Evolutionary conservation across 2,329 filamentous ascomycete species (phyloP).

Genomic region (Stachybotrys elegans): DNA sequence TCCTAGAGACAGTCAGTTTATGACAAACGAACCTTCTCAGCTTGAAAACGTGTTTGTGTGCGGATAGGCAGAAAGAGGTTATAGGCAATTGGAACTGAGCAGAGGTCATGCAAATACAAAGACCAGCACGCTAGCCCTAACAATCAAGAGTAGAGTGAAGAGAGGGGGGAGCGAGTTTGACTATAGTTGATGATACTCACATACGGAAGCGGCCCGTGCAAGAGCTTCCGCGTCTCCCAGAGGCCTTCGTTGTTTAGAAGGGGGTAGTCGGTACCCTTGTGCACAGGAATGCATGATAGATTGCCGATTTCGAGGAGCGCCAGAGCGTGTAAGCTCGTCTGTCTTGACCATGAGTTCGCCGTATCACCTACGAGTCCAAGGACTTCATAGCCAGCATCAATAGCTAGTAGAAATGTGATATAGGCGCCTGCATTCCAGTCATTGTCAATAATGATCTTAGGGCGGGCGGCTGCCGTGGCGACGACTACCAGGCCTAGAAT

Average conservation of each 20-base stretch:
- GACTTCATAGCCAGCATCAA: constrained; percentile 38
- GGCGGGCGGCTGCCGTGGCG: not conserved
- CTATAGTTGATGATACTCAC: not conserved
- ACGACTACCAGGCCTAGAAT: too few relatives aligned
- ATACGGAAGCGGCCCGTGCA: constrained; percentile 36
- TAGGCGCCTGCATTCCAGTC: constrained; percentile 38
- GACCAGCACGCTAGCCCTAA: too few relatives aligned
- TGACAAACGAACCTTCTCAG: too few relatives aligned
- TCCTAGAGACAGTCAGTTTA: too few relatives aligned
- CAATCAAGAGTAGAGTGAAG: too few relatives aligned
- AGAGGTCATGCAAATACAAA: too few relatives aligned
- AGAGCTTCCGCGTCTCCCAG: constrained; percentile 36
- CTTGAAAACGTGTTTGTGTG: too few relatives aligned
- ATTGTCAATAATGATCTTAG: constrained; percentile 32
- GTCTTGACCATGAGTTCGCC: constrained; percentile 38
- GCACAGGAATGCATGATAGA: constrained; percentile 41
- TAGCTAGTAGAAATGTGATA: constrained; percentile 37
- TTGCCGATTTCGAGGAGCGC: constrained; percentile 40
- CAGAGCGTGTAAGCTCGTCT: constrained; percentile 38
- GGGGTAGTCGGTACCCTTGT: constrained; percentile 40
- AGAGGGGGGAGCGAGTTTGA: too few relatives aligned
- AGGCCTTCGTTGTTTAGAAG: constrained; percentile 38
- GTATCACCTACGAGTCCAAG: constrained; percentile 35
- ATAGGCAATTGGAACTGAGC: too few relatives aligned
- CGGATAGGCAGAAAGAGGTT: too few relatives aligned